phyloP scores from a whole-genome alignment of 768 basidiomycete species.

The Podaxis sp. region DNA sequence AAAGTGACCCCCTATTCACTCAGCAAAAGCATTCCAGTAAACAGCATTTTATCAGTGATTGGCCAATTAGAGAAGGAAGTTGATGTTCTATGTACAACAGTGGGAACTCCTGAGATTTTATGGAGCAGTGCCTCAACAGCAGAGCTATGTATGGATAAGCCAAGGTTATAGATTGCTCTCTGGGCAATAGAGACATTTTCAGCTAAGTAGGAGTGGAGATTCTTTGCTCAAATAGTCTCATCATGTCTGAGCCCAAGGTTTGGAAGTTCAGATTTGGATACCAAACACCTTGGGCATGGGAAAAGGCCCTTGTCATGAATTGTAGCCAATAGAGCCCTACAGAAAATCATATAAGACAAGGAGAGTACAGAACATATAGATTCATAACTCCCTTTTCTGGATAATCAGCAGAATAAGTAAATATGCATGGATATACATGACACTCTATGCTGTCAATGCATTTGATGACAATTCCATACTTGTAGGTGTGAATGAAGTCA shows the following conservation, averaged over 20 bases:
- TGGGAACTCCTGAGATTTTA: background rate
- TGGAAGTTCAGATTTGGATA: constrained; percentile 25
- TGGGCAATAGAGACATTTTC: background rate
- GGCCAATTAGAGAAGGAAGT: background rate
- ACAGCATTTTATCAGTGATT: background rate
- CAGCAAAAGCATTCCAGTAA: background rate
- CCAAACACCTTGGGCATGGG: constrained; percentile 35
- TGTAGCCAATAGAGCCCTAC: constrained; percentile 22
- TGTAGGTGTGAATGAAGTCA: background rate
- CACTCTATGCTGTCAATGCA: constrained; percentile 4
- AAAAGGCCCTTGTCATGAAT: constrained; percentile 35
- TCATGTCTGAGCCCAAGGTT: constrained; percentile 23
- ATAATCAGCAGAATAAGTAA: constrained; percentile 15
- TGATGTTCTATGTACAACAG: background rate
- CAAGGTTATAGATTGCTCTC: background rate
- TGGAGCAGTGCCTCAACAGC: background rate
- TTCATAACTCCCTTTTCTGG: constrained; percentile 10
- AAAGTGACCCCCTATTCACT: constrained; percentile 18
- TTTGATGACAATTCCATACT: constrained; percentile 4
- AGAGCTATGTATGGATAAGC: background rate
- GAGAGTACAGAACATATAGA: constrained; percentile 18
- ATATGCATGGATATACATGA: constrained; percentile 5
- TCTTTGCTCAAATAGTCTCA: background rate
- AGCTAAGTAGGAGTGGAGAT: background rate
- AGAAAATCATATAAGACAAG: background rate